A percentile compares a stretch with the other conserved stretches of the same genome.
phyloP scores from a whole-genome alignment of 495 filamentous ascomycete species.

The Rhizodiscina lignyota region DNA sequence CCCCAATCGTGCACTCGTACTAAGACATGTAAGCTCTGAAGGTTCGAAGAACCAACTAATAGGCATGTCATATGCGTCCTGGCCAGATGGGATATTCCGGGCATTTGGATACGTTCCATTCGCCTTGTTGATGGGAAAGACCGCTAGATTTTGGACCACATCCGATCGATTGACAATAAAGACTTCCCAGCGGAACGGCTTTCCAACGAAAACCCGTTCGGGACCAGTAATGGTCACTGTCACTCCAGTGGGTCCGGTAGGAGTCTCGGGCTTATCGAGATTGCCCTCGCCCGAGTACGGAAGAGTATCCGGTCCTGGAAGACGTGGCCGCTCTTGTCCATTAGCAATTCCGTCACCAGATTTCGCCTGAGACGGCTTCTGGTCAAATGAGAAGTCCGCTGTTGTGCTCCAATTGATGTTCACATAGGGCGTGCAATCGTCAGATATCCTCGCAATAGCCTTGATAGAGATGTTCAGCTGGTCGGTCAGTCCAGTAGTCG shows the following conservation, averaged over 20 bases:
- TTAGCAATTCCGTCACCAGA: slow-evolving; percentile 23
- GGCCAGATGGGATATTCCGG: neutral
- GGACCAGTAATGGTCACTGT: slow-evolving; percentile 62
- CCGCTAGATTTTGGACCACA: slow-evolving; percentile 54
- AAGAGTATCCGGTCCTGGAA: slow-evolving; percentile 23
- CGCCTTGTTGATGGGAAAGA: slow-evolving; percentile 68
- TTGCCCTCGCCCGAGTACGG: slow-evolving; percentile 18
- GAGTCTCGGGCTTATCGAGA: slow-evolving; percentile 25
- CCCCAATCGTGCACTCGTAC: slow-evolving; percentile 71
- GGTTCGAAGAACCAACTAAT: slow-evolving; percentile 52
- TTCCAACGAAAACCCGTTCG: slow-evolving; percentile 43
- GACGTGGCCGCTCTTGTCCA: neutral
- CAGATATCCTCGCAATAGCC: slow-evolving; percentile 44
- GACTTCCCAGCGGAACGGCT: slow-evolving; percentile 70
- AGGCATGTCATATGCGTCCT: slow-evolving; percentile 56
- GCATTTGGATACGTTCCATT: too few relatives aligned
- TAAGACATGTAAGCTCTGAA: slow-evolving; percentile 63
- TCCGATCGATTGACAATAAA: slow-evolving; percentile 74
- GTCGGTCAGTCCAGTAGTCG: slow-evolving; percentile 28
- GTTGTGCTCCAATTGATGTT: slow-evolving; percentile 66
- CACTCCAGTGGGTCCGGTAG: slow-evolving; percentile 49
- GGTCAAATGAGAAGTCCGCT: slow-evolving; percentile 65
- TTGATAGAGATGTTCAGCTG: slow-evolving; percentile 33
- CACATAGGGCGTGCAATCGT: slow-evolving; percentile 54
- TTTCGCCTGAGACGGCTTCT: slow-evolving; percentile 22